Evolutionary conservation across 768 basidiomycete species (phyloP), one percentile per base, ranked within the genome.

Genomic region (Ramaria sp.): DNA sequence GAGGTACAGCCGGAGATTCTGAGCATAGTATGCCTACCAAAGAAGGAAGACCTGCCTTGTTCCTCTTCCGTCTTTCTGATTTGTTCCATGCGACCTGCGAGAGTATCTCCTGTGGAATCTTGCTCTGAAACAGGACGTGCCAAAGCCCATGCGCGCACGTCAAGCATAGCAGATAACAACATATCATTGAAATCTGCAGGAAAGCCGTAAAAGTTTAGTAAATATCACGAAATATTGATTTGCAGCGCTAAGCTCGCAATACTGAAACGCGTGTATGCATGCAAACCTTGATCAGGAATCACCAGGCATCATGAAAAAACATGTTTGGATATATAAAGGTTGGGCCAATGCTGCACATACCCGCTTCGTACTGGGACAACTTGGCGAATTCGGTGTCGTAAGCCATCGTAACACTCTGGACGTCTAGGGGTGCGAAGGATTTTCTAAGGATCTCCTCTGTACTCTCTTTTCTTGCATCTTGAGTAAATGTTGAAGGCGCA

Each of bases 21-120:
- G 28, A 47, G n/a, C 28, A 28, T 47, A 47, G 39, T 47, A n/a
- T 30, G 48, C 53, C 28, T 36, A 55, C 53, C 53, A 55, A 55
- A 34, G 34, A 47, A 55, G 45, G 43, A 34, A n/a, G 18, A 55
- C 53, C 53, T 55, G 53, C 53, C 53, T 55, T 55, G 44, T n/a
- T 55, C 53, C 13, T 55, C 53, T 20, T 55, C 20, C 16, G 45
- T 55, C 39, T 37, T 55, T 28, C 30, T 25, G 13, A 55, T 34
- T 37, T 47, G 27, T 16, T 30, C 28, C 16, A 55, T n/a, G 18
- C 37, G 27, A 34, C 7, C 24, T 15, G 53, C 28, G 13, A 55
- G 32, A 16, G 42, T 25, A 30, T 36, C 53, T 45, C 44, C 43
- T 16, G 53, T 39, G n/a, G 32, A 25, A 32, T 48, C 42, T 44